Base-by-base conservation (phyloP, 129 eudicot genomes). In the Flaveria sonorensis region DNA sequence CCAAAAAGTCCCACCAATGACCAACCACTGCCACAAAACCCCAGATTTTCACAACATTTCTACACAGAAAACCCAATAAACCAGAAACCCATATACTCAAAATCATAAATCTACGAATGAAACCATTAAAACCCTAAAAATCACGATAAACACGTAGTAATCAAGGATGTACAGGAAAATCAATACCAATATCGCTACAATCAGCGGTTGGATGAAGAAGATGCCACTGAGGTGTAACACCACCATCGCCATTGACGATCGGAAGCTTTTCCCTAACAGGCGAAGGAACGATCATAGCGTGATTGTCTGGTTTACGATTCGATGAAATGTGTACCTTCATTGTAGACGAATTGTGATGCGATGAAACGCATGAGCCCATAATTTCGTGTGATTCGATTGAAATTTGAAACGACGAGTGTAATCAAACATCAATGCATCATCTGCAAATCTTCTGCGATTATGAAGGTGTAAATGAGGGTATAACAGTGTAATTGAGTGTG, bases 281-380 rank as follows among this genome's bases (percentile, higher is more conserved):
- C 2, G 77, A 78, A 7, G 19, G 14, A 45, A 45, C 50, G 50
- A 45, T 10, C 13, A 10, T 2, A 8, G 46, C 63, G 20, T 63
- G 65, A n/a, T 53, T 12, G 8, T 60, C 50, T 28, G 70, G 10
- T 60, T 70, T 61, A 36, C 77, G 64, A 59, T 48, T 32, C 32
- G 23, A 61, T 32, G 82, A 72, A 9, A 24, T 12, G 66, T 51
- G 56, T 23, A 61, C 56, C 52, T 51, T 79, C 72, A 60, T 71
- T 1, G 55, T 23, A 14, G 72, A 46, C 15, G 67, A 6, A 48
- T 79, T 72, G 36, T 39, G 63, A 51, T 32, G 57, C 63, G 83
- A 62, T 21, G 83, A 79, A 79, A 64, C 67, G 47, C 83, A 79
- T 6, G 78, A 47, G 21, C 83, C 83, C 83, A 79, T 79, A 24